Evolutionary conservation across 2,329 filamentous ascomycete species (phyloP), one percentile per base, ranked within the genome.

Genomic region (Geosmithia flava): DNA sequence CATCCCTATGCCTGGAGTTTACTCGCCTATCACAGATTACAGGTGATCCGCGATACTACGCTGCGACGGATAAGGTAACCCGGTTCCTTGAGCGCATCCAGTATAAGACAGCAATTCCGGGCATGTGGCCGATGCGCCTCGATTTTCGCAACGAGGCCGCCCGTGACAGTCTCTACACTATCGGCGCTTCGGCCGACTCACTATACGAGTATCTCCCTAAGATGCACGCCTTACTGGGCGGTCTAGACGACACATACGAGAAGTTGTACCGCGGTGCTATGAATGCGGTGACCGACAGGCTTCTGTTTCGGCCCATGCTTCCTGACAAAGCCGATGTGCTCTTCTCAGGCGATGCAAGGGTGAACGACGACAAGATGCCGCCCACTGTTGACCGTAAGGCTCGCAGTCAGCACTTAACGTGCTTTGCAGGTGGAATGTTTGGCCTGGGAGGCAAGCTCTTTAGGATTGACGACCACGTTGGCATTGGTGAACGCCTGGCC

Each of bases 231-330:
- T 68, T 88, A 7, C 71, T 87, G 0, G 80, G 80, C 20, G 83
- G 84, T n/a, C 51, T 55, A 17, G 59, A 68, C 29, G 57, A 58
- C 15, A 58, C 62, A 44, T 70, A 69, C 47, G 61, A 64, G 49
- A 55, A 56, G 20, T 66, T 70, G 56, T 62, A 62, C 39, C 57
- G 51, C 15, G 70, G 59, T 56, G 83, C 66, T 8, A 57, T 83
- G 45, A 71, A 80, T 30, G 70, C 73, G 0, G 74, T 76, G 7
- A 75, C 78, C 51, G 68, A 77, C 48, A 66, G 81, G 50, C 67
- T 88, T n/a, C 73, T 88, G 50, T 87, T 79, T 62, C 71, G 76
- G 16, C 83, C 84, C 0, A 76, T 85, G 70, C 70, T 77, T 2
- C 76, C 76, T 1, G 66, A 65, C n/a, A 63, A 70, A 11, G 68